phyloP scores from a whole-genome alignment of 192 early-diverging fungal species.

The Entomortierella chlamydospora region DNA sequence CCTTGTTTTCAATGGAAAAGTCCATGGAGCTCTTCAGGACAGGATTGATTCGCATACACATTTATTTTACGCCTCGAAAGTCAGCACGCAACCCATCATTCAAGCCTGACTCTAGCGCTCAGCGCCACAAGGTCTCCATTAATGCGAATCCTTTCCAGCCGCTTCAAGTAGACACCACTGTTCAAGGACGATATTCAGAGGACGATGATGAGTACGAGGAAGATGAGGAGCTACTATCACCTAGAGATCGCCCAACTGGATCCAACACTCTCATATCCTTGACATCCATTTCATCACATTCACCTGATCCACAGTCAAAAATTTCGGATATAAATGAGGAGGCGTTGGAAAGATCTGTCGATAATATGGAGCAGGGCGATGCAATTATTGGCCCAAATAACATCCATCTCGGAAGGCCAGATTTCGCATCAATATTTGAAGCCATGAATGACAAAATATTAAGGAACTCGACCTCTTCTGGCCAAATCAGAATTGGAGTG shows the following conservation, averaged over 20 bases:
- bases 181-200: conserved; percentile 22
- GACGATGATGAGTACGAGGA: conserved; percentile 42
- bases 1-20: conserved; percentile 52
- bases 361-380: conserved; percentile 52
- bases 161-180: not conserved
- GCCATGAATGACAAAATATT: conserved; percentile 48
- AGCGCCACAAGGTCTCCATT: too few species aligned
- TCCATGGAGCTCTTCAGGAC: conserved; percentile 50
- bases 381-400: conserved; percentile 57
- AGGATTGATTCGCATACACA: conserved; percentile 47
- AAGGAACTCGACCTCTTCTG: conserved; percentile 23
- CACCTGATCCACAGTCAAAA: conserved; percentile 59
- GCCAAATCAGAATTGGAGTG: conserved; percentile 72
- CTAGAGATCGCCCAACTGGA: conserved; percentile 58
- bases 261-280: conserved; percentile 65
- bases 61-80: conserved; percentile 41
- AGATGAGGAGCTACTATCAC: conserved; percentile 32
- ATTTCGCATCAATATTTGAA: conserved; percentile 75
- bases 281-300: conserved; percentile 61
- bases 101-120: conserved; percentile 7
- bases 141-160: not conserved
- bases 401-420: conserved; percentile 83
- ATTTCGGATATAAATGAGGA: conserved; percentile 57
- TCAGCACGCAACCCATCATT: not conserved
- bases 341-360: conserved; percentile 67